Base-by-base conservation (phyloP, 2,329 filamentous ascomycete species). In the Aschersonia sp. region DNA sequence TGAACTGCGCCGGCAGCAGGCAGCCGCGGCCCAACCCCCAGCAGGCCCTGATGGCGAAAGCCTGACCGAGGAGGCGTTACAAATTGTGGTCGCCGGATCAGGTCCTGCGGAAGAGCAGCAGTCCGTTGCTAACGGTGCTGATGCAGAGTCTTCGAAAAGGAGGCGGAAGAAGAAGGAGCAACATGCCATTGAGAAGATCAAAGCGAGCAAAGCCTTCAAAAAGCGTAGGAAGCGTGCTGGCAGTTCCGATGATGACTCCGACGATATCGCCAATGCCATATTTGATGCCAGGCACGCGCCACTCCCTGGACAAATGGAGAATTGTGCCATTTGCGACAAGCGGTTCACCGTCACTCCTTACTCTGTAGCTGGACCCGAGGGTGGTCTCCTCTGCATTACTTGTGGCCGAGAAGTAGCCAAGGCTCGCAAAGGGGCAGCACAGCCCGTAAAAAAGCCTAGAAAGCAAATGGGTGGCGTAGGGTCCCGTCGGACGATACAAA, bases 271-370 rank as follows among this genome's bases (percentile, higher is more conserved):
- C 3, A 61, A 64, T 9, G 67, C 70, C 55, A 64, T 78, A 20
- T 66, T 78, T 57, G 55, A 74, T 46, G 56, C 73, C 51, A 61
- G 60, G 30, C 56, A 65, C 40, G 69, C 69, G 32, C 81, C 82
- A 2, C 61, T 82, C n/a, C 85, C 88, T 2, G 89, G 87, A 2
- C 91, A 97, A 63, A 78, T 91, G 59, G 88, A 85, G 53, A 89
- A 95, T 54, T 97, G 91, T 60, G 88, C 85, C 52, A 68, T 82
- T 3, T 97, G 91, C 62, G 74, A 76, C 43, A 94, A 92, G 62
- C 81, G 89, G 40, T 97, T 97, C 59, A 95, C 88, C 0, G 89
- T 97, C 43, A 96, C 91, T 0, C 77, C 87, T 0, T 96, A 96
- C 66, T 89, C 84, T 52, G 84, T 88, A 54, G 77, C 82, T 31